Base-by-base conservation (phyloP, 2,329 filamentous ascomycete species). In the Trichoderma sp. region DNA sequence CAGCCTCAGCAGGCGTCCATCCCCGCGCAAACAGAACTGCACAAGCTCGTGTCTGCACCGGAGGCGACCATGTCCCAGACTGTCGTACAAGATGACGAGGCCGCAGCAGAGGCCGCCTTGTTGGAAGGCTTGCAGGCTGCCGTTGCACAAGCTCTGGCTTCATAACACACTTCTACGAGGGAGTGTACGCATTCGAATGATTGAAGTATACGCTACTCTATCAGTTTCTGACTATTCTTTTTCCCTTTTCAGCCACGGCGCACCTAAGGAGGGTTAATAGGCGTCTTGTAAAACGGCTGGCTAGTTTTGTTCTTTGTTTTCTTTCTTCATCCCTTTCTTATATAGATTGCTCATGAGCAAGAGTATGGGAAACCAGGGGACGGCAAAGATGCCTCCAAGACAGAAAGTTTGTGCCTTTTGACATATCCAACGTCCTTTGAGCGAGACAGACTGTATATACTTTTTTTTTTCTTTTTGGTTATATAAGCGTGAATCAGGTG, bases 121-220 rank as follows among this genome's bases (percentile, higher is more conserved):
- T 70, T 82, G 7, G 79, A 82, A 70, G 79, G 80, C 6, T 76
- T 82, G 1, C 80, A 82, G 66, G 80, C 79, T 9, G 80, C 77
- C 8, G 78, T 82, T 53, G 80, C 80, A 66, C 75, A 76, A 47
- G 75, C 73, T 7, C 43, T 76, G 24, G 70, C 73, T 51, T 77
- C 74, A 73, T 73, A 51, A 34, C 8, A 5, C 39, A 7, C 18
- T 18, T 51, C 9, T 18, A 24, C 12, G n/a, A 21, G 18, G 28
- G 18, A 11, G 24, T 36, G 43, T 14, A 11, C 6, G 26, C 21
- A 14, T 34, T 51, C 1, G 51, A 32, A 30, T 56, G 32, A n/a
- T 30, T 56, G 9, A 32, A 24, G 9, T 9, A n/a, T 43, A 51
- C 6, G 26, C 39, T 53, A n/a, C 39, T 15, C 18, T 6, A 47